Base-by-base conservation (phyloP, 106 monocot species). In the Narthecium ossifragum region DNA sequence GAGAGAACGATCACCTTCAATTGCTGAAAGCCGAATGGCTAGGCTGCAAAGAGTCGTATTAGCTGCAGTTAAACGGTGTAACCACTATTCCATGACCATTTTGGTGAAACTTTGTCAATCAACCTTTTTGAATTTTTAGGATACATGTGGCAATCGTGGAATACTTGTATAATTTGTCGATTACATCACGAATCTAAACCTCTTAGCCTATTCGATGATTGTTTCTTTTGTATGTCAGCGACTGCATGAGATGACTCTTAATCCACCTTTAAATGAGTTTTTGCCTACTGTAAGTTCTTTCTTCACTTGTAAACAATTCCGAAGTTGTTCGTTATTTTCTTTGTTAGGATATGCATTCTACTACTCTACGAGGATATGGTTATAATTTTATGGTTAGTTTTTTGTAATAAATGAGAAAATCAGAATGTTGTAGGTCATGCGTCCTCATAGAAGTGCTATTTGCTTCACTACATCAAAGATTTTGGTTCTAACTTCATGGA, bases 161-260 rank as follows among this genome's bases (percentile, higher is more conserved):
- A n/a, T n/a, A 17, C 18, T 43, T 43, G 18, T 43, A 18, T 18
- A 43, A 18, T 43, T 43, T n/a, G n/a, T n/a, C n/a, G n/a, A 36
- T 63, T 23, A 34, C 53, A 13, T 61, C 30, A 26, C 17, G 29
- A 24, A 17, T 53, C 27, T 52, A 11, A 29, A 67, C 12, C 39
- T 28, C 61, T 21, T 76, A 47, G 6, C 66, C 27, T n/a, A n/a
- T n/a, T n/a, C n/a, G n/a, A n/a, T n/a, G n/a, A n/a, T n/a, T n/a
- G n/a, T n/a, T n/a, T n/a, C n/a, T n/a, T n/a, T n/a, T n/a, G n/a
- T 65, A 96, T 90, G 96, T 68, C 90, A 96, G 55, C 71, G 96
- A 28, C 55, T 96, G 41, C 90, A 96, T 81, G 77, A 73, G 59
- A 90, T 96, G 90, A 69, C 59, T 45, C 53, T 96, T 36, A 77